Percentiles rank a stretch among this genome's conserved stretches.
Evolutionary conservation across 805 yeast genomes (phyloP).

Genomic region (Metschnikowia cubensis): DNA sequence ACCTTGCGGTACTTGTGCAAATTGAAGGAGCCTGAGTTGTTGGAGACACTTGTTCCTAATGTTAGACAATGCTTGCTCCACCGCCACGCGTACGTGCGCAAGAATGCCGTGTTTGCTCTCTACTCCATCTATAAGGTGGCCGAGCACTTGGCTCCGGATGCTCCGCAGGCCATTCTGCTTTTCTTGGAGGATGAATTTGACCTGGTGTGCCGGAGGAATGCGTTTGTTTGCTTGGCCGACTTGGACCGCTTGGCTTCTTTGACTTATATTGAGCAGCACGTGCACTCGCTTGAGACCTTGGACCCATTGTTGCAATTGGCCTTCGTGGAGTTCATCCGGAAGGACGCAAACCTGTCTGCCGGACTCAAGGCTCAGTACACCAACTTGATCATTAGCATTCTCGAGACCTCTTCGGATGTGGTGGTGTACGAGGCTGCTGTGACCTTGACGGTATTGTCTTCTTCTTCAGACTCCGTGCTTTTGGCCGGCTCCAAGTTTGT

Average conservation of each 20-base stretch:
- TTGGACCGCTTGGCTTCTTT: constrained; percentile 83
- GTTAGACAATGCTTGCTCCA: constrained; percentile 89
- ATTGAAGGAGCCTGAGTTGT: constrained; percentile 84
- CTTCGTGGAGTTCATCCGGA: constrained; percentile 85
- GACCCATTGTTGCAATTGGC: constrained; percentile 87
- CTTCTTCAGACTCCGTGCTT: constrained; percentile 62
- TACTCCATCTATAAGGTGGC: constrained; percentile 77
- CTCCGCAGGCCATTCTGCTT: constrained; percentile 74
- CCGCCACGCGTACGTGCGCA: constrained; percentile 96
- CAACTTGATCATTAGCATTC: constrained; percentile 63
- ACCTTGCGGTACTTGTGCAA: constrained; percentile 89
- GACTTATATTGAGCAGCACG: constrained; percentile 70
- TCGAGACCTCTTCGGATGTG: constrained; percentile 64
- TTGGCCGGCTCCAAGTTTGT: constrained; percentile 83
- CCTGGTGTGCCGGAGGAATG: constrained; percentile 92
- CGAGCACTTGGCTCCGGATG: constrained; percentile 89
- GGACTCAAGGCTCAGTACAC: constrained; percentile 69
- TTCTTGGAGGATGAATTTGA: constrained; percentile 83
- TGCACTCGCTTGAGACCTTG: constrained; percentile 53
- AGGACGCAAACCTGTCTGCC: constrained; percentile 51
- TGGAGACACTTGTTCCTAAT: constrained; percentile 93
- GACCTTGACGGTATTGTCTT: constrained; percentile 58
- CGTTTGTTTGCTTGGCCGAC: constrained; percentile 80
- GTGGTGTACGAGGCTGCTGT: constrained; percentile 92
- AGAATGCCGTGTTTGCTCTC: constrained; percentile 92